A percentile compares a stretch with the other conserved stretches of the same genome.
Evolutionary conservation across 306 rosid species (phyloP).

Genomic region (Malus fusca): DNA sequence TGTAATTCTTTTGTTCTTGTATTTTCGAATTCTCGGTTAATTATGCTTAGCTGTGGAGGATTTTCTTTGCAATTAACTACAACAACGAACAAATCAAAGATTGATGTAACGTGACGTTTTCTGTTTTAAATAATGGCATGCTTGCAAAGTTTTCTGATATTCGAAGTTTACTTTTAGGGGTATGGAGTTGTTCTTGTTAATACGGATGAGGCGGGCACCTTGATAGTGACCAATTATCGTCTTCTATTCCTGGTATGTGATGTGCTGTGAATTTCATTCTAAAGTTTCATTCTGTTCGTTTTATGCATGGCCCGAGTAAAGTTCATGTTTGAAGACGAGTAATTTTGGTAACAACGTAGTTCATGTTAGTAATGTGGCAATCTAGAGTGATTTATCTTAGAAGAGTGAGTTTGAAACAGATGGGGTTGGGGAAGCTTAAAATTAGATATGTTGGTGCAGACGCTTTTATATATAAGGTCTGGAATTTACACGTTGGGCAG

Average conservation of each 20-base stretch:
- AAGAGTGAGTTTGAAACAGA: not conserved
- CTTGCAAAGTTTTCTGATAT: constrained; percentile 8
- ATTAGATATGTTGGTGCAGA: not conserved
- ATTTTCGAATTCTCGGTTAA: not conserved
- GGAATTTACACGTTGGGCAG: not conserved
- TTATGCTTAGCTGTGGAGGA: not conserved
- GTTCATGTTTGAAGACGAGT: not conserved
- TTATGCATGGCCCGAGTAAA: not conserved
- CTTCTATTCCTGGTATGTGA: constrained; percentile 72
- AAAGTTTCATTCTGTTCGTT: not conserved
- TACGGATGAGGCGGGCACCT: constrained; percentile 81
- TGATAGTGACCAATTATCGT: constrained; percentile 85
- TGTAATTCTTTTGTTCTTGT: not conserved
- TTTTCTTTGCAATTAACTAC: not conserved
- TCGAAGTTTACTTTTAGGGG: constrained; percentile 48
- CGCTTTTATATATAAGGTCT: not conserved
- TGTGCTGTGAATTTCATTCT: not conserved
- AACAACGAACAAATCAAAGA: not conserved
- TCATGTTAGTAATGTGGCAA: not conserved
- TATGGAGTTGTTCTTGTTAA: constrained; percentile 94
- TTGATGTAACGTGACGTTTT: not conserved
- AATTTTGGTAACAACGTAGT: not conserved
- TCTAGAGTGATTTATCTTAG: not conserved
- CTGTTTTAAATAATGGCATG: not conserved
- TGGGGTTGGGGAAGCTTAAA: not conserved